Evolutionary conservation across 805 yeast genomes (phyloP), one percentile per base, ranked within the genome.

Genomic region (Yarrowia sp.): DNA sequence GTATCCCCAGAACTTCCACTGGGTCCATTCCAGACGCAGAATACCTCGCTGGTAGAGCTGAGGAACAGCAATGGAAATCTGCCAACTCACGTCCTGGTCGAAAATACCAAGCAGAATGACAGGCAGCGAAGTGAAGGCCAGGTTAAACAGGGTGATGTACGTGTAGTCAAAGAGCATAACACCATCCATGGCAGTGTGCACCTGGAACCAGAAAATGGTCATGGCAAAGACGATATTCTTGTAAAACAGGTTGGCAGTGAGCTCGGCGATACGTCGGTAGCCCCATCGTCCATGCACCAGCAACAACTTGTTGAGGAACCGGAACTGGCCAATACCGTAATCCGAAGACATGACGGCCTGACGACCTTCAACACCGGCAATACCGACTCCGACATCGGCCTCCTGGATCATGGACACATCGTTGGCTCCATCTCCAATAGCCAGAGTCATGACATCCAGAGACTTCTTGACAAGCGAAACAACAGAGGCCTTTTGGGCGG

Each of bases 331-430:
- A 71, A 89, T 79, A 2, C 92, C 93, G 74, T 88, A 89, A 76
- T 89, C 96, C 0, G 93, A 86, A 0, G 91, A 85, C 96, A 89
- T 89, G 8, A 85, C 95, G 1, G 96, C 96, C 72, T 88, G 93
- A 51, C 96, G 76, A 65, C 96, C 96, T 76, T 89, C 96, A 71
- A 87, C 93, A 68, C 96, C 96, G 2, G 92, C 93, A 70, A 89
- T 89, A 67, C 96, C 96, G 41, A 89, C 86, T 66, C 96, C 96
- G 28, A 89, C 86, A 73, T 89, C 86, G 4, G 96, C 93, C 36
- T 90, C 88, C 72, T 89, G 96, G 68, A 89, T 89, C 96, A 89
- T 89, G 8, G 96, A 90, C 48, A 89, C 96, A 75, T 89, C 96
- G 71, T 89, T 89, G 18, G 96, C 90, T 66, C 96, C 96, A 74